phyloP scores from a whole-genome alignment of 192 early-diverging fungal genomes.

The Backusella luteola region DNA sequence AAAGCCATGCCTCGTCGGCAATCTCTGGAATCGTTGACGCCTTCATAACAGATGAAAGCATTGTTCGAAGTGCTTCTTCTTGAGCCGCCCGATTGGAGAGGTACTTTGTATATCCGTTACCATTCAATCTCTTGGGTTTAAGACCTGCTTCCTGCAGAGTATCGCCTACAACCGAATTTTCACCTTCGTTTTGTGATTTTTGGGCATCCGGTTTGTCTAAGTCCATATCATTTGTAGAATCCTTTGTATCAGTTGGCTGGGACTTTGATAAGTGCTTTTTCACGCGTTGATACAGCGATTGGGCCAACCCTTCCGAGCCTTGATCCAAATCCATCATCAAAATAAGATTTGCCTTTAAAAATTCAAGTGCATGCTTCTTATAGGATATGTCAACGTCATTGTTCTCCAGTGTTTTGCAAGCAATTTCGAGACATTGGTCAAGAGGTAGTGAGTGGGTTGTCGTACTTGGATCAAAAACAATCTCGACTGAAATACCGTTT shows the following conservation, averaged over 20 bases:
- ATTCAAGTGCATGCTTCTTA: slow-evolving; percentile 60
- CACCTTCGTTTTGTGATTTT: slow-evolving; percentile 45
- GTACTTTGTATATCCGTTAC: slow-evolving; percentile 31
- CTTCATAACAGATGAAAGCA: slow-evolving; percentile 64
- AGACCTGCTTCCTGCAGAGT: slow-evolving; percentile 18
- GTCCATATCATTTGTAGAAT: neutral
- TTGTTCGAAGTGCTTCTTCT: slow-evolving; percentile 61
- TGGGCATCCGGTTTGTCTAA: slow-evolving; percentile 7
- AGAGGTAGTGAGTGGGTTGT: slow-evolving; percentile 55
- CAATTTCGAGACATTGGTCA: slow-evolving; percentile 55
- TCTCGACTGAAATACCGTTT: slow-evolving; percentile 55
- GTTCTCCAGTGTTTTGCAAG: slow-evolving; percentile 54
- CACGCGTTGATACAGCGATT: slow-evolving; percentile 42
- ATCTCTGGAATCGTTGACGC: slow-evolving; percentile 60
- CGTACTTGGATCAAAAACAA: slow-evolving; percentile 55
- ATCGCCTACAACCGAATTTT: slow-evolving; percentile 38
- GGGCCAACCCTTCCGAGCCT: slow-evolving; percentile 42
- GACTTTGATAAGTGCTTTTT: slow-evolving; percentile 23
- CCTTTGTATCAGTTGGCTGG: neutral
- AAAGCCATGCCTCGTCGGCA: slow-evolving; percentile 57
- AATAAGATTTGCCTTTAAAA: slow-evolving; percentile 64
- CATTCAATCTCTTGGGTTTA: slow-evolving; percentile 26
- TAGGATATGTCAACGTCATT: slow-evolving; percentile 49
- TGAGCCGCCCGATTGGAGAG: slow-evolving; percentile 56
- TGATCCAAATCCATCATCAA: slow-evolving; percentile 67